These are phyloP conservation scores for Cystobasidiopsis lactophilus DNA, from an alignment of 768 basidiomycete genomes.

Conservation along the genomic window DNA sequence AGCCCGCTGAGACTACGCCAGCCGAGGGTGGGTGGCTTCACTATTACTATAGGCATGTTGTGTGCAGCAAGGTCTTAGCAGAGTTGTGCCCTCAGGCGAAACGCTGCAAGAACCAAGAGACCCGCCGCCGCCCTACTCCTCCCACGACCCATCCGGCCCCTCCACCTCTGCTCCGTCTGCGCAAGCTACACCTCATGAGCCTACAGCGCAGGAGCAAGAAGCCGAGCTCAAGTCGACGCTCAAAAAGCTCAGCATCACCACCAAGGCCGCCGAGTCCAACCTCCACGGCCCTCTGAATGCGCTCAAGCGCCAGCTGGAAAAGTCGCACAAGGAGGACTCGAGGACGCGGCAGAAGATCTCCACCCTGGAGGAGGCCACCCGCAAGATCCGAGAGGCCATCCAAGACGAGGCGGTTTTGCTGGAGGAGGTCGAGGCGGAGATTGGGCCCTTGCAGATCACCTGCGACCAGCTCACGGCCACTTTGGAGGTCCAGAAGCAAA, in stretches of 20 bases:
- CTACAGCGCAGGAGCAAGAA: not conserved
- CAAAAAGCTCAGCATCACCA: not conserved
- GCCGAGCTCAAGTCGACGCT: slow-evolving; percentile 1
- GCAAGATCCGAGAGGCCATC: slow-evolving; percentile 2
- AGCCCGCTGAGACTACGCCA: not conserved
- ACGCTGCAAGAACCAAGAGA: slow-evolving; percentile 5
- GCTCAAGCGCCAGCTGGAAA: slow-evolving; percentile 7
- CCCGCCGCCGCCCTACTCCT: slow-evolving; percentile 11
- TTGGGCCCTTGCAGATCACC: slow-evolving; percentile 1
- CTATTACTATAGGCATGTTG: not conserved
- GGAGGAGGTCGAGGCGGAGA: not conserved
- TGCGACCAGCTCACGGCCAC: not conserved
- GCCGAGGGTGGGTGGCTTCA: not conserved
- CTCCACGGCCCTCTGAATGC: slow-evolving; percentile 6
- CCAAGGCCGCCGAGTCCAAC: slow-evolving; percentile 5
- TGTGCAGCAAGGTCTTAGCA: not conserved
- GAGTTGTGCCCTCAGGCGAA: no score
- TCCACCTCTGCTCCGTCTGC: not conserved
- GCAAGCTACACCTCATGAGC: not conserved
- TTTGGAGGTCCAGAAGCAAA: not conserved
- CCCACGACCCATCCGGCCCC: slow-evolving; percentile 6
- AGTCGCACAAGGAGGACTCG: slow-evolving; percentile 8
- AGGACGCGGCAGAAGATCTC: slow-evolving; percentile 7
- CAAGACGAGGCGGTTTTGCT: slow-evolving; percentile 5
- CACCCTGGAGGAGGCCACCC: slow-evolving; percentile 10